phyloP scores from a whole-genome alignment of 2,329 filamentous ascomycete genomes.

The Volutella citrinella region DNA sequence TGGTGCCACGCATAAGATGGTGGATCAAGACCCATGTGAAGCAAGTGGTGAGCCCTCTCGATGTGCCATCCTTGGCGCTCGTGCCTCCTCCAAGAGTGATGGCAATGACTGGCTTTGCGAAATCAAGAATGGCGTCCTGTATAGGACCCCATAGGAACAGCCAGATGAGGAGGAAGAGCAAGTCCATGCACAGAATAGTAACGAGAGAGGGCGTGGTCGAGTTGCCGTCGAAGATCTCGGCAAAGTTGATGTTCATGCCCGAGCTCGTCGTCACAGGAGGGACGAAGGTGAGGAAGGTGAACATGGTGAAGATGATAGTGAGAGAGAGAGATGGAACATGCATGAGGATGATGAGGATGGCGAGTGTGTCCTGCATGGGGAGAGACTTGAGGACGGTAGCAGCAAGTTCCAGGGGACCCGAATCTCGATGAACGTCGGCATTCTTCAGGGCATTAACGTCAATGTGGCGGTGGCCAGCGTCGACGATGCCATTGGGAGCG shows the following conservation, averaged over 20 bases:
- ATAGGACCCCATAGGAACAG: slow-evolving; percentile 83
- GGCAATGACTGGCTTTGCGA: slow-evolving; percentile 90
- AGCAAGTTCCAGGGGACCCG: slow-evolving; percentile 72
- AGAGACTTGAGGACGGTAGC: slow-evolving; percentile 86
- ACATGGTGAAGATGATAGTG: slow-evolving; percentile 86
- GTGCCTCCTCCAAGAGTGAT: slow-evolving; percentile 84
- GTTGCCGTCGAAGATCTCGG: slow-evolving; percentile 87
- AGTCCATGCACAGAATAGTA: slow-evolving; percentile 80
- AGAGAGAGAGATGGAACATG: slow-evolving; percentile 86
- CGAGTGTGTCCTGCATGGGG: slow-evolving; percentile 90
- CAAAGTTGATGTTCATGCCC: slow-evolving; percentile 76
- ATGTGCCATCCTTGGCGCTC: slow-evolving; percentile 63
- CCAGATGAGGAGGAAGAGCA: slow-evolving; percentile 80
- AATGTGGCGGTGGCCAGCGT: slow-evolving; percentile 60
- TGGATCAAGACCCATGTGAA: slow-evolving; percentile 63
- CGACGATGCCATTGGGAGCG: slow-evolving; percentile 33
- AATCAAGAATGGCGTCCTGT: slow-evolving; percentile 83
- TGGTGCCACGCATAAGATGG: slow-evolving; percentile 50
- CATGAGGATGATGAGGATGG: slow-evolving; percentile 92
- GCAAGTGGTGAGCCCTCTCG: slow-evolving; percentile 69
- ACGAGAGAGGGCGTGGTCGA: slow-evolving; percentile 82
- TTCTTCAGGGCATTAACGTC: slow-evolving; percentile 69
- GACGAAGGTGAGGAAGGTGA: slow-evolving; percentile 89
- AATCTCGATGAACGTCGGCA: slow-evolving; percentile 64
- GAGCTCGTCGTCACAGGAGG: slow-evolving; percentile 76